A percentile compares a stretch with the other conserved stretches of the same genome.
Evolutionary conservation across 1,139 yeast genomes (phyloP).

Genomic region (Zygosaccharomyces sapae): DNA sequence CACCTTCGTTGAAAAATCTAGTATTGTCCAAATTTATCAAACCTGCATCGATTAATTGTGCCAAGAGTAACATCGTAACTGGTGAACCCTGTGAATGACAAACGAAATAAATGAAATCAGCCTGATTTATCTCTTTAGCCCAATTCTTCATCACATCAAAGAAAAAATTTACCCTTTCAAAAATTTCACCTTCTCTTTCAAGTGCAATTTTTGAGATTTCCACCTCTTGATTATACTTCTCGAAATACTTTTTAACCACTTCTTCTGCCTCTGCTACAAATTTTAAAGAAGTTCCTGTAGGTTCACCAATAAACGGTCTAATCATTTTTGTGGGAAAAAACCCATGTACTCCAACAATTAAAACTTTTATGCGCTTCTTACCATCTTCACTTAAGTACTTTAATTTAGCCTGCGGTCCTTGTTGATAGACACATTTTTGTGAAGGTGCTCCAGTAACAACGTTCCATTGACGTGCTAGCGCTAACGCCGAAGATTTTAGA

Average conservation of each 20-base stretch:
- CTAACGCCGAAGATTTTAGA: constrained; percentile 17
- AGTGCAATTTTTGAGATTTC: constrained; percentile 85
- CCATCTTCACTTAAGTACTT: constrained; percentile 20
- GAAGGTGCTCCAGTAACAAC: constrained; percentile 17
- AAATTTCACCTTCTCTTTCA: constrained; percentile 87
- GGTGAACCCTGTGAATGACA: constrained; percentile 97
- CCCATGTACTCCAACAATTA: constrained; percentile 92
- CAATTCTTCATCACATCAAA: constrained; percentile 68
- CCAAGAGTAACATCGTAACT: constrained; percentile 73
- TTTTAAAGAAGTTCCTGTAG: constrained; percentile 85
- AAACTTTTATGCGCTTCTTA: constrained; percentile 27
- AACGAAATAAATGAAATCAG: constrained; percentile 84
- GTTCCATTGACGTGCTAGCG: constrained; percentile 22
- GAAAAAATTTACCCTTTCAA: constrained; percentile 79
- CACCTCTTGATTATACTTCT: constrained; percentile 47
- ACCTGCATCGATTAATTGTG: constrained; percentile 67
- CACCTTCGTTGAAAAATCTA: constrained; percentile 23
- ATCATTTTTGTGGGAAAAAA: constrained; percentile 86
- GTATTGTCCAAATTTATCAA: constrained; percentile 42
- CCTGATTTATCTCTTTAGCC: constrained; percentile 62
- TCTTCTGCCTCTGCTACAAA: constrained; percentile 85
- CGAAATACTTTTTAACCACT: constrained; percentile 70
- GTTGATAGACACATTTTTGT: constrained; percentile 23
- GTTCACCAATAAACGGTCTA: constrained; percentile 83
- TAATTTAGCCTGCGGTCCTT: constrained; percentile 22